phyloP scores from a whole-genome alignment of 1,284 basidiomycete species.

The Anthracocystis setariae region DNA sequence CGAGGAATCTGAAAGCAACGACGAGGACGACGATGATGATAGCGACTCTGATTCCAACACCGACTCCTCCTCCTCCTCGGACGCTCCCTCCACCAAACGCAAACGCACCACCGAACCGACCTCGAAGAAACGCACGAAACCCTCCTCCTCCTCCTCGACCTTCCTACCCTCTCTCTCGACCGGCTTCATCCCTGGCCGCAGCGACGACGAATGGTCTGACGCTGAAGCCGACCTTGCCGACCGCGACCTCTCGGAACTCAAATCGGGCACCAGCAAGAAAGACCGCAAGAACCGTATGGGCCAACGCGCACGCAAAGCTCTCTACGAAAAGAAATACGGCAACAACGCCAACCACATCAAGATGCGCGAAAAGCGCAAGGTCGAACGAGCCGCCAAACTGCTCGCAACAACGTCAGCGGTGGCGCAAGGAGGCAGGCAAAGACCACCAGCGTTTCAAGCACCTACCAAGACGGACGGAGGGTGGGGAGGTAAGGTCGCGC shows the following conservation, averaged over 20 bases:
- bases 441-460: constrained; percentile 35
- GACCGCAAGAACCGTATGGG: constrained; percentile 86
- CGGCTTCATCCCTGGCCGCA: constrained; percentile 80
- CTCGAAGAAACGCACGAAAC: constrained; percentile 14
- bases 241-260: constrained; percentile 69
- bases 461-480: constrained; percentile 35
- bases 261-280: constrained; percentile 31
- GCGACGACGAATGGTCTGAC: constrained; percentile 77
- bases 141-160: constrained; percentile 72
- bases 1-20: not conserved
- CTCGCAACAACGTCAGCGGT: not conserved
- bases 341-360: constrained; percentile 85
- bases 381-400: constrained; percentile 6
- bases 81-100: constrained; percentile 13
- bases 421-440: constrained; percentile 13
- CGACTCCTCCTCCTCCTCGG: constrained; percentile 7
- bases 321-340: constrained; percentile 97
- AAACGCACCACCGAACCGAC: constrained; percentile 7
- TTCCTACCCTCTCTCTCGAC: constrained; percentile 88
- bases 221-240: constrained; percentile 75
- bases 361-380: constrained; percentile 41
- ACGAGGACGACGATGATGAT: constrained; percentile 3
- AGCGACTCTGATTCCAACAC: constrained; percentile 9
- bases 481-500: constrained; percentile 34
- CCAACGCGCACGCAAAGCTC: constrained; percentile 89